Evolutionary conservation across 306 rosid species (phyloP), one percentile per base, ranked within the genome.

Genomic region (Quercus cerris): DNA sequence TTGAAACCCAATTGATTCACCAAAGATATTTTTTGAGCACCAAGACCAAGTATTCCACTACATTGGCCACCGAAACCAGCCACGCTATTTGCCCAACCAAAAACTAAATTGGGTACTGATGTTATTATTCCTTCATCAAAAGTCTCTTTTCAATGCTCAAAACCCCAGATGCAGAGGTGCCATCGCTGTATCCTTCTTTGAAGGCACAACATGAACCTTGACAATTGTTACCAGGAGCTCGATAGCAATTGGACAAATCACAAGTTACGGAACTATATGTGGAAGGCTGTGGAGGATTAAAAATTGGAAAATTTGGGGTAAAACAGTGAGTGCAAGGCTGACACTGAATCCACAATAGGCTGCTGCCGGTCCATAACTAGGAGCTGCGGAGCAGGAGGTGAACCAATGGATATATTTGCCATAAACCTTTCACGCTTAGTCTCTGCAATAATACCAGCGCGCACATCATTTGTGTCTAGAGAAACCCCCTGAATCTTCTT

Each of bases 351-450:
- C 41, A 35, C 41, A 6, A 35, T 35, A 35, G 41, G 7, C 41
- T 6, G 2, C 41, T 35, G 0, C 41, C 41, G 85, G 87, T 62
- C 56, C 57, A 86, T 14, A 1, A 66, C 19, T 23, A 80, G 54
- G 71, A 89, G 82, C 46, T 88, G 88, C 67, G 87, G 81, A 31
- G 51, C 6, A 1, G 88, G 87, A 18, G 90, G 88, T 19, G 82
- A 84, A 33, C 92, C 92, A 19, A 86, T 56, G 25, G 92, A 86
- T 81, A 86, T 6, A 52, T 82, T 86, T 25, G 83, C 90, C 15
- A 78, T 18, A 9, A 86, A 82, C 20, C 3, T 18, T 6, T 70
- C 3, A 35, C 64, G 4, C 23, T 76, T 68, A 0, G 6, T 27
- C 31, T 56, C 87, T 4, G 58, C 82, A 70, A 75, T 44, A 64